Evolutionary conservation across 1,139 yeast species (phyloP), one percentile per base, ranked within the genome.

Genomic region (Yarrowia galli): DNA sequence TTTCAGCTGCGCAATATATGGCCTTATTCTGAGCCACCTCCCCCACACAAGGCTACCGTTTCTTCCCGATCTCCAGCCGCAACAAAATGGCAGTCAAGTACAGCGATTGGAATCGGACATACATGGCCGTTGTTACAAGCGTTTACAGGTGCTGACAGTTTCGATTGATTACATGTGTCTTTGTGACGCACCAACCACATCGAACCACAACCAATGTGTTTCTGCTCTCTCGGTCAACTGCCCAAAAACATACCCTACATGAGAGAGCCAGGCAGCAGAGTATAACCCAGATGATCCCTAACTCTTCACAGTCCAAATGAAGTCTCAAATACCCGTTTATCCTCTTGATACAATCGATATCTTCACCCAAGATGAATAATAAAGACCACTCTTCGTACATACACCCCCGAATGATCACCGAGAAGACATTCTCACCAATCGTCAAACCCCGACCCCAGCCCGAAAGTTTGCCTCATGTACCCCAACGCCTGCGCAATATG

Each of bases 401-500:
- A 23, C 9, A 13, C n/a, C 22, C 10, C 58, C 58, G 58, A 20
- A 8, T 20, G 15, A 13, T 51, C 28, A 12, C 58, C 58, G 58
- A 35, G 18, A n/a, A 5, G 12, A 12, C 53, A 32, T 18, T 32
- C 42, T 51, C 40, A 35, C 25, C n/a, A 28, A 15, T 28, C n/a
- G 4, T 23, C 28, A 20, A 9, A 51, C 28, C 60, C 58, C 58
- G 58, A 53, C 43, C 45, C 60, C 60, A 36, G 45, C 28, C 60
- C 45, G 60, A 53, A 53, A 53, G 60, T 53, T 53, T 53, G 60
- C 32, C 58, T 51, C 45, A 53, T 53, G 43, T 53, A 53, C 60
- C 60, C 60, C 60, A 53, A 53, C 60, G 60, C 60, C 60, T 53
- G 58, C 58, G 58, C 58, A 2, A 35, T 35, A 51, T 51, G 60